Evolutionary conservation across 495 filamentous ascomycete genomes (phyloP), one percentile per base, ranked within the genome.

Genomic region (Penicillium malachiteum): DNA sequence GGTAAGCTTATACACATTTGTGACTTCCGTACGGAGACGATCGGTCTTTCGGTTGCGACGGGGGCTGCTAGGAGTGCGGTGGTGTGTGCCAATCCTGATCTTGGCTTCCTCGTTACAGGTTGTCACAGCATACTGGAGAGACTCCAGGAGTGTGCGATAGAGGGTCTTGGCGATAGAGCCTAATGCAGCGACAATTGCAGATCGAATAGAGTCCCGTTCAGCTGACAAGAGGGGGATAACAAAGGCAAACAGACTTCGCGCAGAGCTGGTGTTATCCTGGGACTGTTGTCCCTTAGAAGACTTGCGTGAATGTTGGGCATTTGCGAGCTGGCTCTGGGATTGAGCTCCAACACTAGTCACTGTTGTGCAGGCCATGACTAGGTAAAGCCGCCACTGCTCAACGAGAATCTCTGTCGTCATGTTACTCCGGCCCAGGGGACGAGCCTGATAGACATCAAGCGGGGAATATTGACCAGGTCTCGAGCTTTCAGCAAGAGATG

Each of bases 321-420:
- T 81, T 41, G 72, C 81, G 33, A 77, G 65, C 60, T 72, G 82
- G 60, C 63, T 83, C 60, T 81, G 84, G 40, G 82, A 84, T 32
- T 82, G 78, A 14, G 79, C 84, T 14, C 92, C 92, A 14, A 90
- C 84, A 54, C 91, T 93, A 31, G 87, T 92, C 30, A 99, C 78
- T 0, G 95, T 99, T 8, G 92, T 96, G 68, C 95, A 99, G 6
- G 95, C 95, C 72, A 97, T 96, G 42, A 96, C 89, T 40, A 99
- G 80, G 66, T 97, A 97, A n/a, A 97, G 76, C 71, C 96, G 97
- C 93, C 93, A 99, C 70, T 99, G 94, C 66, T 97, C 94, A 54
- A 97, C 83, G 52, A 98, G 75, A 38, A 95, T 85, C 48, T 96
- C 91, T 3, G 92, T 88, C 8, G 92, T 86, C 26, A 90, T 87